Percentiles rank a stretch among this genome's conserved stretches.
Conservation (phyloP, 2,329 filamentous ascomycete species). For the Neofusicoccum parvum region DNA sequence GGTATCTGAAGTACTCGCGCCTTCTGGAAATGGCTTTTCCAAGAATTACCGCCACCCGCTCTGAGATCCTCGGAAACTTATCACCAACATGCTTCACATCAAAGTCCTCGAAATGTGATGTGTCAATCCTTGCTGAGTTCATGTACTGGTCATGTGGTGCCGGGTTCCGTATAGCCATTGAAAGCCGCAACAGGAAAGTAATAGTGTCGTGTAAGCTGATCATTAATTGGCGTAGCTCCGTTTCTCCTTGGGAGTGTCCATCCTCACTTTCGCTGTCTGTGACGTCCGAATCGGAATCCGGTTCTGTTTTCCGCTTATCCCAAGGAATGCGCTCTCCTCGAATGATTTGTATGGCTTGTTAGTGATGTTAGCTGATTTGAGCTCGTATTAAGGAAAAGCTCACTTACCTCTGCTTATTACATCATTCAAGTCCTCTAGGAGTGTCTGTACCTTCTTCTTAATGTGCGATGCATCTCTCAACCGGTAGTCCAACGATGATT, state of each 20-base stretch:
- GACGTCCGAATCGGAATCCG: constrained; percentile 23
- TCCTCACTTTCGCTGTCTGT: background rate
- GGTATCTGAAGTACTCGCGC: constrained; percentile 37
- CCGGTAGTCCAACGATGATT: constrained; percentile 36
- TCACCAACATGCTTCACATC: constrained; percentile 32
- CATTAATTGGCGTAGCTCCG: constrained; percentile 31
- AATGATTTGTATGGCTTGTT: constrained; percentile 24
- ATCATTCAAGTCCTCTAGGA: background rate
- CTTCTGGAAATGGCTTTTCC: constrained; percentile 35
- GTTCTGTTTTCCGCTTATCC: constrained; percentile 25
- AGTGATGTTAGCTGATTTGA: background rate
- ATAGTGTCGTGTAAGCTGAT: constrained; percentile 28
- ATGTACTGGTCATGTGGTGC: constrained; percentile 33
- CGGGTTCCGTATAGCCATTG: constrained; percentile 37
- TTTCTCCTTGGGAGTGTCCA: constrained; percentile 17
- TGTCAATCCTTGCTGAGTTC: constrained; percentile 30
- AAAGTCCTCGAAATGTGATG: constrained; percentile 30
- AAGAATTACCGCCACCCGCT: constrained; percentile 29
- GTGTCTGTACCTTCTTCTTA: constrained; percentile 23
- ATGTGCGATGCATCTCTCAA: constrained; percentile 36
- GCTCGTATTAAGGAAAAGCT: no score
- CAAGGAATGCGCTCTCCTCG: constrained; percentile 26
- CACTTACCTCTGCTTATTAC: background rate
- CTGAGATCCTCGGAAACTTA: constrained; percentile 28
- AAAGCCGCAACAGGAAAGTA: constrained; percentile 36